phyloP scores from a whole-genome alignment of 768 basidiomycete genomes.

The Galerina marginata region DNA sequence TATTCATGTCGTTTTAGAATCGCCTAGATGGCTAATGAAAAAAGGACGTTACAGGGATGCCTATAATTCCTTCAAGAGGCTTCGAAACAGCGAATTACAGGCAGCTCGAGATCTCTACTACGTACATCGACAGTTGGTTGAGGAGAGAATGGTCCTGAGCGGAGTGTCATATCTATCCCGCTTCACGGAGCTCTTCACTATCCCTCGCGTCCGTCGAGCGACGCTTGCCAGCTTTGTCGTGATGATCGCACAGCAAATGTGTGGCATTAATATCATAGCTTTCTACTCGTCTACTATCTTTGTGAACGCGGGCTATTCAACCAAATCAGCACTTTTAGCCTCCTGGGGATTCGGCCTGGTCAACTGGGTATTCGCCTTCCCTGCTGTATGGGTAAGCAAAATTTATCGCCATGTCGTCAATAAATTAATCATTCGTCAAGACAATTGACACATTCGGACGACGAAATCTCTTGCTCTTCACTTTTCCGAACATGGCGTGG shows the following conservation, averaged over 20 bases:
- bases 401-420: slow-evolving; percentile 38
- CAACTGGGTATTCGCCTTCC: slow-evolving; percentile 65
- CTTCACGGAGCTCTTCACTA: slow-evolving; percentile 68
- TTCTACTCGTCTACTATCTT: slow-evolving; percentile 84
- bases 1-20: slow-evolving; percentile 46
- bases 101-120: slow-evolving; percentile 81
- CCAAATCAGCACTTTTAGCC: slow-evolving; percentile 59
- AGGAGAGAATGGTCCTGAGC: slow-evolving; percentile 58
- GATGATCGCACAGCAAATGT: slow-evolving; percentile 78
- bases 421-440: slow-evolving; percentile 45
- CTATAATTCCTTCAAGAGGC: slow-evolving; percentile 61
- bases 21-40: slow-evolving; percentile 82
- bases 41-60: slow-evolving; percentile 73
- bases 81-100: slow-evolving; percentile 68
- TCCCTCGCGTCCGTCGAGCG: slow-evolving; percentile 63
- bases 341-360: slow-evolving; percentile 68
- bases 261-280: slow-evolving; percentile 74
- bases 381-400: slow-evolving; percentile 56
- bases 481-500: slow-evolving; percentile 84
- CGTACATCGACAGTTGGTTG: slow-evolving; percentile 67
- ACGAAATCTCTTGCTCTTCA: slow-evolving; percentile 73
- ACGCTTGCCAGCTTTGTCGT: slow-evolving; percentile 52
- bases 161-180: slow-evolving; percentile 53
- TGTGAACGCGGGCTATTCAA: slow-evolving; percentile 53
- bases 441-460: slow-evolving; percentile 79